phyloP scores from a whole-genome alignment of 805 yeast genomes.

The Yarrowia sp. region DNA sequence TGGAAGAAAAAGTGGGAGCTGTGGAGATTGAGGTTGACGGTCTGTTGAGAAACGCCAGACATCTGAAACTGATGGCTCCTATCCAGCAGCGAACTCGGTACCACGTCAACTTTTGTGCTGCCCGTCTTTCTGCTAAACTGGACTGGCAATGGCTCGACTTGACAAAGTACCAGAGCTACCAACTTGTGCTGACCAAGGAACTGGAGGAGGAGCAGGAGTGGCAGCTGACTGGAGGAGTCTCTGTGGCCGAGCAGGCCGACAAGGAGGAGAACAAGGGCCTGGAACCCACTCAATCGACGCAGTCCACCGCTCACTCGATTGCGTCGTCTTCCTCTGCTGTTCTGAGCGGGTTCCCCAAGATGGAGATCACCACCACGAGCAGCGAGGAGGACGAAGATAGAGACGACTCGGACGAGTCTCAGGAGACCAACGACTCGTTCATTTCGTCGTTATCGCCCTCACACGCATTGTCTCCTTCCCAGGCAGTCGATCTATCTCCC shows the following conservation, averaged over 20 bases:
- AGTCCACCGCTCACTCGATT: not conserved
- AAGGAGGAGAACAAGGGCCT: not conserved
- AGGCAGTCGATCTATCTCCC: not conserved
- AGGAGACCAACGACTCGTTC: slow-evolving; percentile 12
- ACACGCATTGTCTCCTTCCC: slow-evolving; percentile 5
- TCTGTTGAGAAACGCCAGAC: slow-evolving; percentile 51
- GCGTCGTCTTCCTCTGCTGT: slow-evolving; percentile 24
- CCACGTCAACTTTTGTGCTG: slow-evolving; percentile 54
- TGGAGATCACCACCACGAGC: slow-evolving; percentile 1
- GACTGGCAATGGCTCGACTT: slow-evolving; percentile 66
- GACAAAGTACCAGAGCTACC: slow-evolving; percentile 55
- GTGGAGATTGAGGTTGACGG: slow-evolving; percentile 51
- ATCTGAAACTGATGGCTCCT: slow-evolving; percentile 61
- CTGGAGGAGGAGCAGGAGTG: slow-evolving; percentile 41
- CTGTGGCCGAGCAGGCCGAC: slow-evolving; percentile 12
- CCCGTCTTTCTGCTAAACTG: slow-evolving; percentile 58
- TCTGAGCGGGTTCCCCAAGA: slow-evolving; percentile 24
- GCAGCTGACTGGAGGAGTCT: slow-evolving; percentile 17
- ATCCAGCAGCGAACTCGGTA: slow-evolving; percentile 62
- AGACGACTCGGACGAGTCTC: slow-evolving; percentile 1
- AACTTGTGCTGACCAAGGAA: slow-evolving; percentile 51
- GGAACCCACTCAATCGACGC: slow-evolving; percentile 4
- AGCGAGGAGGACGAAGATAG: slow-evolving; percentile 3
- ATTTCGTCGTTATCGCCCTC: slow-evolving; percentile 5
- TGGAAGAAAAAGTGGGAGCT: slow-evolving; percentile 50